A percentile compares a stretch with the other conserved stretches of the same genome.
phyloP scores from a whole-genome alignment of 1,139 yeast species.

The Yamadazyma diospyri region DNA sequence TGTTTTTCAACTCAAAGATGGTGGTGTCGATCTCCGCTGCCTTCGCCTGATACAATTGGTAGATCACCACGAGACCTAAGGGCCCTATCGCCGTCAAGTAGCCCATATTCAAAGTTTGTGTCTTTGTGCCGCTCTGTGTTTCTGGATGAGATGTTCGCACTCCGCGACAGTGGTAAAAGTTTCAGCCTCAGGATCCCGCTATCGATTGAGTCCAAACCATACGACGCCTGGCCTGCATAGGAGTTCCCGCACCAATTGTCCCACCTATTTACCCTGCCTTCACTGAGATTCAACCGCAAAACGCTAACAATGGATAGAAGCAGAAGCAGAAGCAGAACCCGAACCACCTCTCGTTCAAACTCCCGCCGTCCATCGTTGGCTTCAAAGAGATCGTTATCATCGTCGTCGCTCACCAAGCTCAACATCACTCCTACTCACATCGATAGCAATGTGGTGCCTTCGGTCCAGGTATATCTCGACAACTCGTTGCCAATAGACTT shows the following conservation, averaged over 20 bases:
- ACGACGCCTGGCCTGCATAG: background rate
- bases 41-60: constrained; percentile 25
- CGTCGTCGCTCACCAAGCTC: constrained; percentile 24
- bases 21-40: constrained; percentile 19
- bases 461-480: constrained; percentile 50
- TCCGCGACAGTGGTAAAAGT: background rate
- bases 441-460: constrained; percentile 30
- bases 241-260: background rate
- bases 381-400: constrained; percentile 29
- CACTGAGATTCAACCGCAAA: no score
- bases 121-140: no score
- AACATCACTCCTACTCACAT: constrained; percentile 26
- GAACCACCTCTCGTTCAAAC: constrained; percentile 27
- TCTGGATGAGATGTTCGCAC: no score
- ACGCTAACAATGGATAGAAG: constrained; percentile 18
- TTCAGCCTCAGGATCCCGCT: background rate
- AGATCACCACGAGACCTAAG: constrained; percentile 22
- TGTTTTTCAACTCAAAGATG: constrained; percentile 7
- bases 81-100: constrained; percentile 23
- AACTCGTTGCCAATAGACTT: constrained; percentile 77
- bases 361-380: constrained; percentile 35
- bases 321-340: constrained; percentile 24
- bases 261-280: no score
- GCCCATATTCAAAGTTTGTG: no score
- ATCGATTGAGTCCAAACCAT: background rate